Evolutionary conservation across 2,329 filamentous ascomycete genomes (phyloP), one percentile per base, ranked within the genome.

Genomic region (Dactylonectria macrodidyma): DNA sequence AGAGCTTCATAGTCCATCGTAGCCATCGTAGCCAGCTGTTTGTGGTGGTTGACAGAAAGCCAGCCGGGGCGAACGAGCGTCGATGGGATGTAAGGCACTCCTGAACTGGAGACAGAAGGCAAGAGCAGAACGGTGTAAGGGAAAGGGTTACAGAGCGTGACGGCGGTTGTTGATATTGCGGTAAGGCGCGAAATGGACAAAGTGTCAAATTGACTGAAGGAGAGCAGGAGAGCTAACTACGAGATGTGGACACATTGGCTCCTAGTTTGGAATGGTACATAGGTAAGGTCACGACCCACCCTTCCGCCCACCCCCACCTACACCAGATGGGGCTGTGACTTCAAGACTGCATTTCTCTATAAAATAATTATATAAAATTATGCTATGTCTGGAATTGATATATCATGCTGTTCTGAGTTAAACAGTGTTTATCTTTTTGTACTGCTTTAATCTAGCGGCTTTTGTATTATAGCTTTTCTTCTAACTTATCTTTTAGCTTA

Each of bases 1-100:
- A 97, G 85, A 75, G 91, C 89, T 82, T 98, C 95, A 87, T 94
- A 97, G 81, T 97, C 95, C 95, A 97, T 97, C 55, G 58, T 73
- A 14, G 47, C 54, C 44, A 62, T 56, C 12, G 24, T 24, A 33
- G 8, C 44, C 22, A 12, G 48, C 44, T 38, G 41, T 54, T 57
- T n/a, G 30, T 14, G 33, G 44, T 44, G 26, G 12, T 61, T 22
- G 16, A 48, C n/a, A 24, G 41, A 36, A 33, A 38, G 19, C 41
- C 47, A 36, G 48, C 26, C 5, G 61, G n/a, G 12, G 44, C 8
- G 22, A 36, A 30, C 26, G 26, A 5, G 26, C 26, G 26, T 30
- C 26, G 26, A 30, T 30, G 26, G 7, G 26, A 7, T 30, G 26
- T 33, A n/a, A 44, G 26, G n/a, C 24, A 24, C 11, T 26, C 5